phyloP scores from a whole-genome alignment of 2,329 filamentous ascomycete species.

The Neofusicoccum sp. region DNA sequence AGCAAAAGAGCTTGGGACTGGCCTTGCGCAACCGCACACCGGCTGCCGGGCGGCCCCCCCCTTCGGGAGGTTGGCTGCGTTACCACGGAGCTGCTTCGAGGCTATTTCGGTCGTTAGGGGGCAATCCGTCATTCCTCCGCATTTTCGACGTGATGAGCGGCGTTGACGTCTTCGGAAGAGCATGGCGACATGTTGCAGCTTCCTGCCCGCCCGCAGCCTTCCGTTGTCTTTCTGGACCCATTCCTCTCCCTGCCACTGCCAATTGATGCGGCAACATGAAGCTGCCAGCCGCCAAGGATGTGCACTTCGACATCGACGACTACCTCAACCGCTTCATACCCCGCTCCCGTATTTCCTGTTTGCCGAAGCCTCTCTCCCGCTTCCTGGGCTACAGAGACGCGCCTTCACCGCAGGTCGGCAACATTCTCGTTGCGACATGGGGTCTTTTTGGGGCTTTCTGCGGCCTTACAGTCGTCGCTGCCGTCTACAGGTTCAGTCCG shows the following conservation, averaged over 20 bases:
- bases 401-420: slow-evolving; percentile 40
- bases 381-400: slow-evolving; percentile 56
- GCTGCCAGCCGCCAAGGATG: slow-evolving; percentile 6
- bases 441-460: slow-evolving; percentile 45
- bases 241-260: background rate
- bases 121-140: slow-evolving; percentile 5
- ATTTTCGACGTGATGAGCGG: background rate
- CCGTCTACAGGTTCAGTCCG: slow-evolving; percentile 41
- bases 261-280: slow-evolving; percentile 2
- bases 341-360: slow-evolving; percentile 58
- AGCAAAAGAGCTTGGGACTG: background rate
- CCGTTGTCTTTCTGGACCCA: background rate
- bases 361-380: slow-evolving; percentile 66
- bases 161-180: background rate
- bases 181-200: background rate
- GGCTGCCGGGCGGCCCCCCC: background rate
- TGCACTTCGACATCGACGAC: slow-evolving; percentile 72
- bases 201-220: no score
- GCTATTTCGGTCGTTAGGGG: background rate
- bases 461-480: slow-evolving; percentile 43
- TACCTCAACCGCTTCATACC: slow-evolving; percentile 71
- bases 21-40: background rate
- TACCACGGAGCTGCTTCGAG: background rate
- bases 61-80: background rate
- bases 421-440: slow-evolving; percentile 42